Conservation (phyloP, 2,329 filamentous ascomycete species). For the Eurotiales sp. region DNA sequence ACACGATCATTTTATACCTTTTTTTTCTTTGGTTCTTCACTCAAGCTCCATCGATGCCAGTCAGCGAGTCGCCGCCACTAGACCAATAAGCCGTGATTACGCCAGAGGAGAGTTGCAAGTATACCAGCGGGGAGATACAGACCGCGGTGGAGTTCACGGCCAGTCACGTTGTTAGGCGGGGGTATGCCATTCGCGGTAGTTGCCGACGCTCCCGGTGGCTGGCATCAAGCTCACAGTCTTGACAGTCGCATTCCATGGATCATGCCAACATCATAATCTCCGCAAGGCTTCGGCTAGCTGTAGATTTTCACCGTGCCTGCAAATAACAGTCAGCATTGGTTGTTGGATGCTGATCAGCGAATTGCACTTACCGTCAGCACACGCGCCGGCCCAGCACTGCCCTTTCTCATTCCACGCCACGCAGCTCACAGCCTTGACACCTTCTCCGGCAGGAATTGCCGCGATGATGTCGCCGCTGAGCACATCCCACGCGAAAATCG, state of each 20-base stretch:
- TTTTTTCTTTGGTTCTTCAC: too few species aligned
- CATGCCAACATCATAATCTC: too few species aligned
- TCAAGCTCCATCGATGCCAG: too few species aligned
- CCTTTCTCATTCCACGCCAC: conserved; percentile 44
- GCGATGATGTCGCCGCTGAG: conserved; percentile 66
- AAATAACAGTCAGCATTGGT: conserved; percentile 6
- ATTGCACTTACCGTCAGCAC: conserved; percentile 35
- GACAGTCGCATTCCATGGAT: too few species aligned
- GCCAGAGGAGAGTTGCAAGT: too few species aligned
- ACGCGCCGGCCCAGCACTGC: conserved; percentile 38
- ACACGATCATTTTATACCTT: too few species aligned
- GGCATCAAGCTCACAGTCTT: not conserved
- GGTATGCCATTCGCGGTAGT: conserved; percentile 2
- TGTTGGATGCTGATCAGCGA: not conserved
- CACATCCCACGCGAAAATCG: conserved; percentile 70
- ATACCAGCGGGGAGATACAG: too few species aligned
- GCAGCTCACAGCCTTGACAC: conserved; percentile 43
- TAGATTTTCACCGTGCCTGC: conserved; percentile 25
- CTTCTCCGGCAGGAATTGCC: conserved; percentile 47
- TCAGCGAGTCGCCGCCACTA: too few species aligned
- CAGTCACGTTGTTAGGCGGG: conserved; percentile 5
- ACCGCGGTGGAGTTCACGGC: too few species aligned
- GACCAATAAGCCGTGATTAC: too few species aligned
- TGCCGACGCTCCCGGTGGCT: not conserved
- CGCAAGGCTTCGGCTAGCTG: too few species aligned